phyloP scores from a whole-genome alignment of 306 rosid genomes.

The Lathyrus tuberosus region DNA sequence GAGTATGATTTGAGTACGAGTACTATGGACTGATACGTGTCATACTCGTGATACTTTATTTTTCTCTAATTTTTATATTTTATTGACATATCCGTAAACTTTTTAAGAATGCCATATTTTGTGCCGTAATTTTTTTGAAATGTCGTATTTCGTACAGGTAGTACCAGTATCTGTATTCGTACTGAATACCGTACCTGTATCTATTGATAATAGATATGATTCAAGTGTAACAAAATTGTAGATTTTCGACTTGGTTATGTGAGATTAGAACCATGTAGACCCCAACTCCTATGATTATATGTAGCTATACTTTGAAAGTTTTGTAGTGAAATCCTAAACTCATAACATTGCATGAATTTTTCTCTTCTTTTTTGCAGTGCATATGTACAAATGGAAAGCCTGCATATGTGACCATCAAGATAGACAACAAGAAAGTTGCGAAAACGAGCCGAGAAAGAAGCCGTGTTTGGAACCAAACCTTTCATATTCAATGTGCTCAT shows the following conservation, averaged over 20 bases:
- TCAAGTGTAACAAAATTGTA: background rate
- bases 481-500: conserved; percentile 83
- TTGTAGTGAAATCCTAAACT: conserved; percentile 17
- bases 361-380: conserved; percentile 51
- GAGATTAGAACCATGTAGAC: background rate
- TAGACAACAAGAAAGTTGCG: conserved; percentile 67
- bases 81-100: no score
- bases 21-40: no score
- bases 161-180: no score
- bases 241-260: background rate
- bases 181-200: no score
- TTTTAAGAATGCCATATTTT: no score
- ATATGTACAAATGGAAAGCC: conserved; percentile 52
- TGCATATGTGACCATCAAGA: conserved; percentile 72
- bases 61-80: no score
- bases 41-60: no score
- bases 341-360: background rate
- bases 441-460: conserved; percentile 56
- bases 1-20: background rate
- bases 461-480: conserved; percentile 86
- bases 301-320: conserved; percentile 2
- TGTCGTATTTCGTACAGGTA: no score
- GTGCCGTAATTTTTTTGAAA: no score
- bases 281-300: background rate
- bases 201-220: background rate